Conservation (phyloP, 1,284 basidiomycete genomes). For the Ganoderma meredithae region DNA sequence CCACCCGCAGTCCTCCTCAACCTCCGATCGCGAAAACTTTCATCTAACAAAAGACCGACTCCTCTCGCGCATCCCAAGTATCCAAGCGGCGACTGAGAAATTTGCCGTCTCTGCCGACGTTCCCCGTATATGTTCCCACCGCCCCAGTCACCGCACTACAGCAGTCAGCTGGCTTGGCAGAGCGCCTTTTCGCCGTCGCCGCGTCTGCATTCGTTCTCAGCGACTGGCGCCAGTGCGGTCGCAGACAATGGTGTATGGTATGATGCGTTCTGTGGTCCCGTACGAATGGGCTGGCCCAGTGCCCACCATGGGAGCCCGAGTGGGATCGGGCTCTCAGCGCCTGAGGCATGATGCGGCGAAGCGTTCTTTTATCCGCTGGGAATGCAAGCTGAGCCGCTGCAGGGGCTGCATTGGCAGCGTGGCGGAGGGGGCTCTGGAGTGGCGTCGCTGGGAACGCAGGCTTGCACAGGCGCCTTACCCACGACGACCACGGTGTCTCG, state of each 20-base stretch:
- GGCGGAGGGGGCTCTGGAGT: not conserved
- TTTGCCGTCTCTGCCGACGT: not conserved
- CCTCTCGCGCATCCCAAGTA: not conserved
- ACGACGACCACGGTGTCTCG: slow-evolving; percentile 3
- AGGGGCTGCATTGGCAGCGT: slow-evolving; percentile 9
- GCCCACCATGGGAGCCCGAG: slow-evolving; percentile 32
- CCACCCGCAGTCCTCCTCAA: not conserved
- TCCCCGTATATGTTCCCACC: not conserved
- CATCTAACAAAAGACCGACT: not conserved
- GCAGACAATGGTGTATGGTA: slow-evolving; percentile 1
- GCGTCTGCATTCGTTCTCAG: slow-evolving; percentile 7
- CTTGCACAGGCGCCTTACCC: not conserved
- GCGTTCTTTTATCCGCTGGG: slow-evolving; percentile 25
- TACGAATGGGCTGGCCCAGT: slow-evolving; percentile 4
- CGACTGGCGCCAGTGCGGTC: slow-evolving; percentile 4
- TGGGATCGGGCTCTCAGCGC: slow-evolving; percentile 32
- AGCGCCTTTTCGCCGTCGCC: slow-evolving; percentile 7
- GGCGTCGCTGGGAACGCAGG: slow-evolving; percentile 1
- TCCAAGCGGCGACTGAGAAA: not conserved
- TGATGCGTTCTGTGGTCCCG: slow-evolving; percentile 15
- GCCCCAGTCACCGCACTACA: not conserved
- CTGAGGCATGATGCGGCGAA: slow-evolving; percentile 19
- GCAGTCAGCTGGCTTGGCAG: not conserved
- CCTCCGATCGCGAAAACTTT: not conserved
- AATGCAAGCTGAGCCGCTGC: slow-evolving; percentile 19